These are phyloP conservation scores for Chrysoporthe austroafricana DNA, from an alignment of 2,329 filamentous ascomycete species.

Conservation along the genomic window DNA sequence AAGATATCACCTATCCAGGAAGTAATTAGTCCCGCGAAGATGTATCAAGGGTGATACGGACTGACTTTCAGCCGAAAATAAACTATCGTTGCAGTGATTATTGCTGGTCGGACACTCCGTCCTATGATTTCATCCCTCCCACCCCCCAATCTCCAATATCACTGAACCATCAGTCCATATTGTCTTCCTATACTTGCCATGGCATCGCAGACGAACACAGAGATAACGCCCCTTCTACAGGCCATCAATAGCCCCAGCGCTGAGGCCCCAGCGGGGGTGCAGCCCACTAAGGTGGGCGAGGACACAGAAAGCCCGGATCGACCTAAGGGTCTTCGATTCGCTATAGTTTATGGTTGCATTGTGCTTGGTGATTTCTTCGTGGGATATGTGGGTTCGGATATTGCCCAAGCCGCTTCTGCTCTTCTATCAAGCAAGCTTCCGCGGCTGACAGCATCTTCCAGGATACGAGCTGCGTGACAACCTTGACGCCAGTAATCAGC, in stretches of 20 bases:
- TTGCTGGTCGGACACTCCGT: too few relatives aligned
- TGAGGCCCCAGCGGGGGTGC: background rate
- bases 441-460: background rate
- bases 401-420: background rate
- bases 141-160: too few relatives aligned
- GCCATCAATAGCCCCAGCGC: background rate
- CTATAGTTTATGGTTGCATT: background rate
- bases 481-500: constrained; percentile 11
- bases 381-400: constrained; percentile 5
- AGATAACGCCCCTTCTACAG: constrained; percentile 7
- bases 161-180: too few relatives aligned
- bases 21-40: too few relatives aligned
- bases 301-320: background rate
- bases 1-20: too few relatives aligned
- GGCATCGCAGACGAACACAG: background rate
- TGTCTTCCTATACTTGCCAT: background rate
- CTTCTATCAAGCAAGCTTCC: background rate
- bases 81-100: too few relatives aligned
- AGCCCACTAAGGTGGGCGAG: background rate
- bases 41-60: too few relatives aligned
- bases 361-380: constrained; percentile 14
- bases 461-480: constrained; percentile 16
- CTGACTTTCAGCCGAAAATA: too few relatives aligned
- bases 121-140: background rate
- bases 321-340: constrained; percentile 5